These are phyloP conservation scores for Phallus indusiatus DNA, from an alignment of 768 basidiomycete genomes.

Conservation along the genomic window DNA sequence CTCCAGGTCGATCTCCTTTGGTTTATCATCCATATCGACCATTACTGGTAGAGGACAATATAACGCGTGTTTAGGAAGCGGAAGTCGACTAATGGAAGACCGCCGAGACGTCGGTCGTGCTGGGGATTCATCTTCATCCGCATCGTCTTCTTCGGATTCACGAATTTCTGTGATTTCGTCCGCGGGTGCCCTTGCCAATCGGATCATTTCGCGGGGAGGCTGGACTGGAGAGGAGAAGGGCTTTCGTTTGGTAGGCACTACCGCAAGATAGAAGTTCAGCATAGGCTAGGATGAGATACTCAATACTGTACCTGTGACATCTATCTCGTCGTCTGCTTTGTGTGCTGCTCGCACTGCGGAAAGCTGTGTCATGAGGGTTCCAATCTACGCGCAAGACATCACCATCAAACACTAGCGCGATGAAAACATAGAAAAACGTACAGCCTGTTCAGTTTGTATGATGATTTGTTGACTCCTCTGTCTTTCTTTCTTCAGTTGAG, in stretches of 20 bases:
- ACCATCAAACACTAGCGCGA: slow-evolving; percentile 11
- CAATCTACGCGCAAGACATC: slow-evolving; percentile 30
- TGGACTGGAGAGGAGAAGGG: slow-evolving; percentile 57
- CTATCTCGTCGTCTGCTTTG: slow-evolving; percentile 32
- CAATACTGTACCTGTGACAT: slow-evolving; percentile 9
- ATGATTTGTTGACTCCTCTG: slow-evolving; percentile 68
- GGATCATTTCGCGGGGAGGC: slow-evolving; percentile 51
- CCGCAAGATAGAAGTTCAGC: slow-evolving; percentile 35
- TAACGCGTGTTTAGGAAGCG: slow-evolving; percentile 34
- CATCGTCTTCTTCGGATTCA: slow-evolving; percentile 39
- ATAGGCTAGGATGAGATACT: slow-evolving; percentile 32
- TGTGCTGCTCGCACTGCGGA: slow-evolving; percentile 49
- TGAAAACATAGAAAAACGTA: slow-evolving; percentile 28
- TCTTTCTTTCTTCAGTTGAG: slow-evolving; percentile 72
- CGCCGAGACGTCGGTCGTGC: slow-evolving; percentile 33
- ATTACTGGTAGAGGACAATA: slow-evolving; percentile 29
- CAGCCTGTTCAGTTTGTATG: slow-evolving; percentile 65
- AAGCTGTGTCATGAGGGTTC: slow-evolving; percentile 56
- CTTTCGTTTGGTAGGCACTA: slow-evolving; percentile 39
- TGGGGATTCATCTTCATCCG: slow-evolving; percentile 26
- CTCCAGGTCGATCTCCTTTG: slow-evolving; percentile 4
- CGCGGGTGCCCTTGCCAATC: slow-evolving; percentile 1
- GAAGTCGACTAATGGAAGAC: slow-evolving; percentile 38
- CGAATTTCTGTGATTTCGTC: slow-evolving; percentile 38
- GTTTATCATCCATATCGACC: slow-evolving; percentile 12